phyloP scores from a whole-genome alignment of 1,139 yeast species.

The Suhomyces bolitotheri region DNA sequence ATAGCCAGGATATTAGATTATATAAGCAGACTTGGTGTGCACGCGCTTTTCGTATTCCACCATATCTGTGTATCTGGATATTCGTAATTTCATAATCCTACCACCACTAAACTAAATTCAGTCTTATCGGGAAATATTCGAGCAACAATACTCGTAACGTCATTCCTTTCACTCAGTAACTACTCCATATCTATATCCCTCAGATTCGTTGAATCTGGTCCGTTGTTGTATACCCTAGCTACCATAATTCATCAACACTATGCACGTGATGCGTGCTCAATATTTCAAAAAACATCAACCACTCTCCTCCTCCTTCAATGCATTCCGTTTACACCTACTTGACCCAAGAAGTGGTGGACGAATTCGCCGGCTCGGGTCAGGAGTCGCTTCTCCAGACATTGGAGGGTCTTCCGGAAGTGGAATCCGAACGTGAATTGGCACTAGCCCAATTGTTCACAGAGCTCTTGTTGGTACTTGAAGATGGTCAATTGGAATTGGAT shows the following conservation, averaged over 20 bases:
- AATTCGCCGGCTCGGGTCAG: conserved; percentile 32
- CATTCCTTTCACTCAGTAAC: not conserved
- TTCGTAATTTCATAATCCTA: too few relatives aligned
- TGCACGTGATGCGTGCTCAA: too few relatives aligned
- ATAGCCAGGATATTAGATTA: too few relatives aligned
- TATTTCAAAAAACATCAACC: conserved; percentile 3
- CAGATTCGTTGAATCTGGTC: too few relatives aligned
- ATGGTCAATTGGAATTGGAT: conserved; percentile 25
- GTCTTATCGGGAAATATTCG: too few relatives aligned
- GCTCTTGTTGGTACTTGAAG: conserved; percentile 33
- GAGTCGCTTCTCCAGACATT: conserved; percentile 32
- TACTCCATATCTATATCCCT: too few relatives aligned
- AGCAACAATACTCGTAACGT: not conserved
- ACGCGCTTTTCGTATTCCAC: too few relatives aligned
- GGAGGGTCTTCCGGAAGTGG: conserved; percentile 12
- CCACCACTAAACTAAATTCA: too few relatives aligned
- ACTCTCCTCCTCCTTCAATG: conserved; percentile 1
- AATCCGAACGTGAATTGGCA: conserved; percentile 11
- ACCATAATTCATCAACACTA: too few relatives aligned
- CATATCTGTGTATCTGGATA: too few relatives aligned
- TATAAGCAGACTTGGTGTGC: too few relatives aligned
- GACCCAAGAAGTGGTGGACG: conserved; percentile 29
- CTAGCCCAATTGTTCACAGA: conserved; percentile 36
- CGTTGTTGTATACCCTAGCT: too few relatives aligned
- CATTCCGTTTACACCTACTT: conserved; percentile 22